phyloP scores from a whole-genome alignment of 2,329 filamentous ascomycete genomes.

The Penicillium psychrosexuale region DNA sequence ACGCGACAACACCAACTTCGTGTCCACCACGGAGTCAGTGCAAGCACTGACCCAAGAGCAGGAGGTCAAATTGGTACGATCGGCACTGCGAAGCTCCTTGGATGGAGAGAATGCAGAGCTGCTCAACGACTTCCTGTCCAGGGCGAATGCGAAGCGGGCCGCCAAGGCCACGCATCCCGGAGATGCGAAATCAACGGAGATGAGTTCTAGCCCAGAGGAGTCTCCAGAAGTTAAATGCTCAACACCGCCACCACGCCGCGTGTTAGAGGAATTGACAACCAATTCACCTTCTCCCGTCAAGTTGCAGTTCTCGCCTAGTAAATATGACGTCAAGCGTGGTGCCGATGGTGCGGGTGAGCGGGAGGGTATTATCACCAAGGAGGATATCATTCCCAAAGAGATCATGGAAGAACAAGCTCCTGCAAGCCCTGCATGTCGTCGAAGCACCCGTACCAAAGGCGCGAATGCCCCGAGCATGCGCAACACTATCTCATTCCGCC shows the following conservation, averaged over 20 bases:
- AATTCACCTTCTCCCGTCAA: conserved; percentile 42
- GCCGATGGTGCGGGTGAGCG: conserved; percentile 6
- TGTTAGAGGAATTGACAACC: conserved; percentile 36
- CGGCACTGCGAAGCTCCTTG: conserved; percentile 37
- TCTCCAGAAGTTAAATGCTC: conserved; percentile 23
- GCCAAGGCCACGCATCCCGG: conserved; percentile 32
- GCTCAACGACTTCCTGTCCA: conserved; percentile 42
- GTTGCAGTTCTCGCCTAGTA: conserved; percentile 27
- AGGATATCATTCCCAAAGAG: conserved; percentile 16
- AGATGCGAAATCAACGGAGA: conserved; percentile 16
- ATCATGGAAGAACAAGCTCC: conserved; percentile 20
- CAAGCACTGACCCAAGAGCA: conserved; percentile 31
- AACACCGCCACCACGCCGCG: conserved; percentile 34
- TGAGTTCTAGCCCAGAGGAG: conserved; percentile 13
- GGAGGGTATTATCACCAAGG: conserved; percentile 16
- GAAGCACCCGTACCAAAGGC: conserved; percentile 37
- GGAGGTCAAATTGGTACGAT: conserved; percentile 34
- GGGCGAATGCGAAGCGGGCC: conserved; percentile 41
- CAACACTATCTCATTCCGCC: conserved; percentile 42
- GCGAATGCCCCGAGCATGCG: conserved; percentile 28
- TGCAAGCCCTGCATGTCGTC: conserved; percentile 31
- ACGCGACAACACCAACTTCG: neutral
- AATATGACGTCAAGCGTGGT: conserved; percentile 16
- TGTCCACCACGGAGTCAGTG: conserved; percentile 17
- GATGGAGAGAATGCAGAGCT: conserved; percentile 41